These are phyloP conservation scores for Macrolepiota albuminosa DNA, from an alignment of 768 basidiomycete species.

Conservation along the genomic window DNA sequence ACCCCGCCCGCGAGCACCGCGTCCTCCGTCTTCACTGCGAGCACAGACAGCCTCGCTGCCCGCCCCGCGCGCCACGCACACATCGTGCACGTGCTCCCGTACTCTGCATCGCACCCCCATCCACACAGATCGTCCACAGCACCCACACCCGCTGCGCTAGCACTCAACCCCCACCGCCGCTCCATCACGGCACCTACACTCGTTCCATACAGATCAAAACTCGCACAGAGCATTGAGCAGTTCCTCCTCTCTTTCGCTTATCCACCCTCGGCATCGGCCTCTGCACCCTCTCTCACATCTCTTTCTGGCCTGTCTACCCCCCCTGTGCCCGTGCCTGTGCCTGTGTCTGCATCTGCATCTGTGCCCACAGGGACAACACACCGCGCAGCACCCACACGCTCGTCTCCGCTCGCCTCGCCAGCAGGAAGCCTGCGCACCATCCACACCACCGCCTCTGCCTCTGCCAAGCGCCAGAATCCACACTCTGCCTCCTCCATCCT, in stretches of 20 bases:
- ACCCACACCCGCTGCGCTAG: background rate
- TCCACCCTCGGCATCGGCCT: constrained; percentile 14
- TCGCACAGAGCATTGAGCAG: constrained; percentile 34
- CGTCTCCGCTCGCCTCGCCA: background rate
- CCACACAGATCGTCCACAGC: background rate
- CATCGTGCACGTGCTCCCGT: constrained; percentile 22
- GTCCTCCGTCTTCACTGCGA: background rate
- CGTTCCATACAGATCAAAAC: constrained; percentile 20
- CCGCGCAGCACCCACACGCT: background rate
- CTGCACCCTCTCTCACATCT: background rate
- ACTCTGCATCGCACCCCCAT: background rate
- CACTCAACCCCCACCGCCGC: background rate
- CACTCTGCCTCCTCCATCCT: background rate
- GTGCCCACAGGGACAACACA: background rate
- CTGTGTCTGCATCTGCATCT: background rate
- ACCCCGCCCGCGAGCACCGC: background rate
- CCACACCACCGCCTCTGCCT: background rate
- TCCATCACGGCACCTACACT: background rate
- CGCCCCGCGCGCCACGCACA: constrained; percentile 4
- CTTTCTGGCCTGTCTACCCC: background rate
- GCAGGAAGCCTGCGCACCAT: background rate
- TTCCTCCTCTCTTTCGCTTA: constrained; percentile 32
- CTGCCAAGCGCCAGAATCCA: background rate
- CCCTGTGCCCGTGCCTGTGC: background rate
- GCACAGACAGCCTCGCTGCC: constrained; percentile 6